Percentiles rank a stretch among this genome's conserved stretches.
Evolutionary conservation across 352 stramenopile species (phyloP).

Genomic region (Halophytophthora batemanensis): DNA sequence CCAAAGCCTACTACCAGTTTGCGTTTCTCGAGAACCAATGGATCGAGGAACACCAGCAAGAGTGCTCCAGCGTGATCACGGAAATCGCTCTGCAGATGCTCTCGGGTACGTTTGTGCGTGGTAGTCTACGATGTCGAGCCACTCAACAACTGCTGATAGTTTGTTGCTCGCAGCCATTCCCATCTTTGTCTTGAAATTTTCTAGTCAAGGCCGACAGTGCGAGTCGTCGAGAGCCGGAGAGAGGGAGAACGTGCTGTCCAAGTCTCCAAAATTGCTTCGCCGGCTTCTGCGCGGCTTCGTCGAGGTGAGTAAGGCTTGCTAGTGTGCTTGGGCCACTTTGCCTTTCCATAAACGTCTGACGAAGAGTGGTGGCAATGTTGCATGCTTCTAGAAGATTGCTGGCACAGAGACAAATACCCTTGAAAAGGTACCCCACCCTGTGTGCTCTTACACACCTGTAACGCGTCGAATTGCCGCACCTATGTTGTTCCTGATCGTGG

Average conservation of each 20-base stretch:
- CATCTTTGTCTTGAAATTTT: conserved; percentile 74
- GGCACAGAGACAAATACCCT: too few relatives aligned
- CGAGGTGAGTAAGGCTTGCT: conserved; percentile 22
- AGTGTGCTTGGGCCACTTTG: too few relatives aligned
- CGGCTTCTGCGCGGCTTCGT: conserved; percentile 43
- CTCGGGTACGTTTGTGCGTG: conserved; percentile 24
- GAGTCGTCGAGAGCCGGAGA: conserved; percentile 27
- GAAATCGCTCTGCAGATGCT: conserved; percentile 20
- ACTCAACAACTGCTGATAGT: not conserved
- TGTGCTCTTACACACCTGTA: too few relatives aligned
- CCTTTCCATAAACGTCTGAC: too few relatives aligned
- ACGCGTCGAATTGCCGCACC: too few relatives aligned
- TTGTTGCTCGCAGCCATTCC: conserved; percentile 42
- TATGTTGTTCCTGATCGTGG: too few relatives aligned
- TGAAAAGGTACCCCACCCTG: too few relatives aligned
- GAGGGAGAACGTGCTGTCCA: conserved; percentile 31
- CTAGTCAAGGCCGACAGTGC: conserved; percentile 25
- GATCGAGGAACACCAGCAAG: conserved; percentile 50
- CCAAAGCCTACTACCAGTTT: conserved; percentile 71
- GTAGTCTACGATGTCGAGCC: not conserved
- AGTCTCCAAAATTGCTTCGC: conserved; percentile 30
- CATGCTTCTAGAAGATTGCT: too few relatives aligned
- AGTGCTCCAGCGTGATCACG: conserved; percentile 49
- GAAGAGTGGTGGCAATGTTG: too few relatives aligned
- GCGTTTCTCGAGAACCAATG: conserved; percentile 62